Conservation (phyloP, 805 yeast species). For the Millerago galiae region DNA sequence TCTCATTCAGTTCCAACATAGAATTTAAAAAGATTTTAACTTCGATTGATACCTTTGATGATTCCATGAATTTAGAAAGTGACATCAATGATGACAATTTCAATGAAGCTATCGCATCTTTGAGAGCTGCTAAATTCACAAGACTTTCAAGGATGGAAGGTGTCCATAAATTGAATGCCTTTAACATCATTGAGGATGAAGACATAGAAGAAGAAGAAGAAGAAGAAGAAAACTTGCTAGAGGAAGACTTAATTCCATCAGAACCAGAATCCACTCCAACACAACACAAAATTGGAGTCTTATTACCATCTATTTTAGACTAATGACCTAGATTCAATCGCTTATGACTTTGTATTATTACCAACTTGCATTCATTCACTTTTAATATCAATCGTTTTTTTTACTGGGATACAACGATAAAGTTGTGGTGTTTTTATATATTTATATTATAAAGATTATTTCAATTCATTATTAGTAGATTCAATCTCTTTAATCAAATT, state of each 20-base stretch:
- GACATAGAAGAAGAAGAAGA: not conserved
- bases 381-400: too few species aligned
- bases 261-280: constrained; percentile 10
- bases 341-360: too few species aligned
- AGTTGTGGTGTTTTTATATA: too few species aligned
- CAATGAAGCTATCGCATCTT: constrained; percentile 13
- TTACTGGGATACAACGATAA: too few species aligned
- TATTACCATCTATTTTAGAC: constrained; percentile 7
- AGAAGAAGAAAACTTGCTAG: not conserved
- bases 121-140: constrained; percentile 16
- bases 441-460: too few species aligned
- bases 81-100: constrained; percentile 4
- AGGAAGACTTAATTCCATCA: not conserved
- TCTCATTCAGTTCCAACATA: constrained; percentile 4
- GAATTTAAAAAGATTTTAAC: constrained; percentile 6
- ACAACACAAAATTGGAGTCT: constrained; percentile 7
- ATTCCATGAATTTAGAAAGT: too few species aligned
- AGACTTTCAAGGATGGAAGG: constrained; percentile 13
- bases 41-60: constrained; percentile 11
- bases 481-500: not conserved
- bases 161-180: constrained; percentile 1
- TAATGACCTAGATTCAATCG: not conserved
- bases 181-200: not conserved
- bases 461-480: not conserved
- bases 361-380: too few species aligned